Percentiles rank a stretch among this genome's conserved stretches.
Conservation (phyloP, 768 basidiomycete species). For the Naematelia aurantialba region DNA sequence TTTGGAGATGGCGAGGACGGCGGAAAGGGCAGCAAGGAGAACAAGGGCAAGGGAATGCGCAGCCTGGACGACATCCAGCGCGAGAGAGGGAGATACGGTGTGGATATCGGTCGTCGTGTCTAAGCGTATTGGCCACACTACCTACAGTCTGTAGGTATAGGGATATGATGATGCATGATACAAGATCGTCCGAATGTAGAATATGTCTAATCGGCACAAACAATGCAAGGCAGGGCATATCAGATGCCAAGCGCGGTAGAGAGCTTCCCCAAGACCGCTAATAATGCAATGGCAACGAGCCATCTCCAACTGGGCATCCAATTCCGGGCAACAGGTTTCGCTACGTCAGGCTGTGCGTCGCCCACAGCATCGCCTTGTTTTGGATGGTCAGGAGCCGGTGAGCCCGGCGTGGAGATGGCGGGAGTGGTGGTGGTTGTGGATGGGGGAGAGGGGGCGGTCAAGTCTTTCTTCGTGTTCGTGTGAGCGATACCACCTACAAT, state of each 20-base stretch:
- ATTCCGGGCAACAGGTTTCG: constrained; percentile 4
- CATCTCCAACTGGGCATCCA: constrained; percentile 45
- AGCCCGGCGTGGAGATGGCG: neutral
- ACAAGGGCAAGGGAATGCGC: constrained; percentile 71
- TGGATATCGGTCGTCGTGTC: constrained; percentile 54
- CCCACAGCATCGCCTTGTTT: neutral
- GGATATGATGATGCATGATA: neutral
- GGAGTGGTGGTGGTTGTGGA: neutral
- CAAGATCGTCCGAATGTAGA: neutral
- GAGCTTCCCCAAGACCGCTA: constrained; percentile 43
- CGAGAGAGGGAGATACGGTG: constrained; percentile 73
- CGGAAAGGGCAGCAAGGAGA: constrained; percentile 64
- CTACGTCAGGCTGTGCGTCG: neutral
- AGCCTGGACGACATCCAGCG: constrained; percentile 69
- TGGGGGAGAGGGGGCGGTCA: neutral
- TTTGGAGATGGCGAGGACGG: constrained; percentile 72
- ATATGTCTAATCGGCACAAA: no score
- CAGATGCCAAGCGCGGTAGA: constrained; percentile 9
- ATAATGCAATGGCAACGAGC: constrained; percentile 36
- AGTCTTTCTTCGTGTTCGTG: constrained; percentile 9
- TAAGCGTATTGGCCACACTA: constrained; percentile 13
- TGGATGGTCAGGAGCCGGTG: constrained; percentile 3
- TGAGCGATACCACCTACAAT: neutral
- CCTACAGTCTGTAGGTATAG: neutral
- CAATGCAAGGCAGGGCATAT: neutral